These are phyloP conservation scores for Clonostachys chloroleuca DNA, from an alignment of 2,329 filamentous ascomycete species.

Conservation along the genomic window DNA sequence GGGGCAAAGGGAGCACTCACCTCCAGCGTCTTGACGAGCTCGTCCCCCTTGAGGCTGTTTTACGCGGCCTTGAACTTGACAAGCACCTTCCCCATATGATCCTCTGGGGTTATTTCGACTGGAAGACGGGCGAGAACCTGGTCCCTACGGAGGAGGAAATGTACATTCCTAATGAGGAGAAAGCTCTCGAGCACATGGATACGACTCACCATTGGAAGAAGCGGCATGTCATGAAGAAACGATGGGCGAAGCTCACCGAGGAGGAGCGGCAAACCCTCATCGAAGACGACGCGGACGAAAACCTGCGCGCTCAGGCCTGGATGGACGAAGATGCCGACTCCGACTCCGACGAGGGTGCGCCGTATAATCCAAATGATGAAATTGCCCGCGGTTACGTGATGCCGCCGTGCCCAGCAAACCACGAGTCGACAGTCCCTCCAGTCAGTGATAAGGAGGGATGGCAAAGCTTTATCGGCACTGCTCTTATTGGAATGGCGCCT, in stretches of 20 bases:
- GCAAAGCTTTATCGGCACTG: conserved; percentile 15
- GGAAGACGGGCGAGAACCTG: conserved; percentile 41
- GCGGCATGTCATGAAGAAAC: conserved; percentile 38
- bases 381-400: conserved; percentile 23
- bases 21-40: conserved; percentile 55
- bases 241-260: conserved; percentile 28
- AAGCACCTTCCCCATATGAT: conserved; percentile 51
- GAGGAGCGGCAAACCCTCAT: conserved; percentile 30
- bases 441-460: conserved; percentile 13
- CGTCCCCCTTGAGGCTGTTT: conserved; percentile 49
- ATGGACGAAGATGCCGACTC: conserved; percentile 9
- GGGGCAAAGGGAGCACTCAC: conserved; percentile 31
- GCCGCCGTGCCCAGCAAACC: conserved; percentile 8
- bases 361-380: conserved; percentile 21
- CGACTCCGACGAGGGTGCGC: neutral
- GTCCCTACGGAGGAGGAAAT: conserved; percentile 44
- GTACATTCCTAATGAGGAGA: conserved; percentile 44
- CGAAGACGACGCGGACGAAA: conserved; percentile 26
- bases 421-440: conserved; percentile 5
- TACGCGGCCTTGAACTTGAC: conserved; percentile 48
- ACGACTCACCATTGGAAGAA: conserved; percentile 33
- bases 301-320: conserved; percentile 25
- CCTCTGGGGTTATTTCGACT: conserved; percentile 58
- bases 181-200: conserved; percentile 20
- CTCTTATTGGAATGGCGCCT: conserved; percentile 11